Conservation (phyloP, 257 asterid genomes). For the Nicotiana paniculata region DNA sequence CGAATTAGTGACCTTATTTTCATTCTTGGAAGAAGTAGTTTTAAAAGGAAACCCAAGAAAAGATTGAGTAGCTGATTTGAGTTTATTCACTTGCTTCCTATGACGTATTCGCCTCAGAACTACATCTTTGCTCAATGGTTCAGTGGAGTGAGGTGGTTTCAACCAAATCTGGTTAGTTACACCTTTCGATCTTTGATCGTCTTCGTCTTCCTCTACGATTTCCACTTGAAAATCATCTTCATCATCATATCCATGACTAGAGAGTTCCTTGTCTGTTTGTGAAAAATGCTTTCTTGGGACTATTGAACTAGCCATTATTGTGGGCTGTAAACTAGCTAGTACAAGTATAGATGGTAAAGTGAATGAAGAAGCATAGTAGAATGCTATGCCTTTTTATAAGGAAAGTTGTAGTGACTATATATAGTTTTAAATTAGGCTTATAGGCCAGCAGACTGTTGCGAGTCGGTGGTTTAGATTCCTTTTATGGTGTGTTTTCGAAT, state of each 20-base stretch:
- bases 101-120: slow-evolving; percentile 70
- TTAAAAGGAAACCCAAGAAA: slow-evolving; percentile 31
- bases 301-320: slow-evolving; percentile 1
- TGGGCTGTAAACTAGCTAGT: background rate
- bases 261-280: background rate
- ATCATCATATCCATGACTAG: background rate
- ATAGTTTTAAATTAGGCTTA: background rate
- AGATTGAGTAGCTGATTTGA: slow-evolving; percentile 35
- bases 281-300: slow-evolving; percentile 10
- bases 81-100: slow-evolving; percentile 46
- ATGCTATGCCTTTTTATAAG: background rate
- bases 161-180: slow-evolving; percentile 38
- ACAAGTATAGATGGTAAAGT: background rate
- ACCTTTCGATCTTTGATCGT: background rate
- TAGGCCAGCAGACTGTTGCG: background rate
- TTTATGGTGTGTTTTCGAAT: background rate
- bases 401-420: background rate
- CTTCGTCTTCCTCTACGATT: slow-evolving; percentile 3
- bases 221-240: slow-evolving; percentile 14
- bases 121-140: slow-evolving; percentile 40
- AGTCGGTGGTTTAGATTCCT: background rate
- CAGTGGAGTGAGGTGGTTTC: slow-evolving; percentile 35
- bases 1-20: background rate
- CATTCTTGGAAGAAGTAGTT: slow-evolving; percentile 2
- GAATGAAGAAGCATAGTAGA: background rate